Evolutionary conservation across 768 basidiomycete species (phyloP), one percentile per base, ranked within the genome.

Genomic region (Rhodotorula graminis): DNA sequence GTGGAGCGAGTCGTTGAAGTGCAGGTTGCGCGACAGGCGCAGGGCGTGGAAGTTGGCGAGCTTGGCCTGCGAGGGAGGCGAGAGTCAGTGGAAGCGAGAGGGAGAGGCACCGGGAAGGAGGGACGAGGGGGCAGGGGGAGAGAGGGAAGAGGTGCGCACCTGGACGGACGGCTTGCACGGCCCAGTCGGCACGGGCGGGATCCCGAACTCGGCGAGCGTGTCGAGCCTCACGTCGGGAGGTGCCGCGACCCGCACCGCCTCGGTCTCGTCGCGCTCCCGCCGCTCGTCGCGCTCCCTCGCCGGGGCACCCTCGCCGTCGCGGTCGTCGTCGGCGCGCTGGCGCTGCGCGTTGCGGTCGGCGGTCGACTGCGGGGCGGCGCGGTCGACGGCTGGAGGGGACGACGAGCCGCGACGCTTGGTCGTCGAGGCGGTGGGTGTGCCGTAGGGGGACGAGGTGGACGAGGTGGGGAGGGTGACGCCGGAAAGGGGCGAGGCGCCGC

Each of bases 1-100:
- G 88, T 97, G 92, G 55, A 99, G 85, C 3, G 91, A 91, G 80
- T 96, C 93, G 80, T 98, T 99, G 83, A 96, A 97, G 81, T 96
- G 93, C 76, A 88, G 88, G 2, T 90, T 89, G 77, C 86, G 85
- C 3, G 72, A 71, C 18, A 80, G 93, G 92, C 68, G 71, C 60
- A 97, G 84, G 1, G 84, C 78, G 67, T 89, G 85, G 77, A 96
- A 98, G 64, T 90, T 87, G 0, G 85, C 82, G 33, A 96, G 85
- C 80, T 96, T 97, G 0, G 87, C 84, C 93, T 95, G 78, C 7
- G 49, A 2, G 40, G 1, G 27, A 7, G 9, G 27, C 8, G 2
- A 18, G 33, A 40, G 9, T 31, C 25, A 57, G 53, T 29, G 15
- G 29, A 23, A 63, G 31, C 31, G 12, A 37, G 40, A 12, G 5